A percentile compares a stretch with the other conserved stretches of the same genome.
Conservation (phyloP, 495 filamentous ascomycete genomes). For the Trichoderma erinaceum region DNA sequence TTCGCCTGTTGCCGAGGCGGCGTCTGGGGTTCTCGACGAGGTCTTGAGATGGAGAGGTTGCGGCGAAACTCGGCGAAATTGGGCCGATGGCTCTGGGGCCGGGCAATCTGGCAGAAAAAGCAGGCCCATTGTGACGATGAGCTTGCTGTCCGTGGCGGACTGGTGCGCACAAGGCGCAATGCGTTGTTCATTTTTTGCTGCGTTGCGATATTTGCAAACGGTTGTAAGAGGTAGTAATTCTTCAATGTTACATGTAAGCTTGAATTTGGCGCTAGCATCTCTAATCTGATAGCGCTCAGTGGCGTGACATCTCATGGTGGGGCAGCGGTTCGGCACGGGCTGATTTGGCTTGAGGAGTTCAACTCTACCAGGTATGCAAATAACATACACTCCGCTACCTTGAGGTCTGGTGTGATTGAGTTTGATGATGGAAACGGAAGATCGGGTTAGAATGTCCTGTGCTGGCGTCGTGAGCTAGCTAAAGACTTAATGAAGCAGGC, state of each 20-base stretch:
- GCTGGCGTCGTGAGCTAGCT: no score
- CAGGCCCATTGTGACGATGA: slow-evolving; percentile 17
- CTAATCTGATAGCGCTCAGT: background rate
- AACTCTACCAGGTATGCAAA: background rate
- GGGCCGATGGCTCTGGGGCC: slow-evolving; percentile 17
- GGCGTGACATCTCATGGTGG: slow-evolving; percentile 10
- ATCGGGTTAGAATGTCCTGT: no score
- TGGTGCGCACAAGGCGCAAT: background rate
- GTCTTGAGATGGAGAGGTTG: slow-evolving; percentile 19
- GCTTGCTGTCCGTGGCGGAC: background rate
- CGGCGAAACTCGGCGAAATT: slow-evolving; percentile 13
- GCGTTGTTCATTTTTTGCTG: background rate
- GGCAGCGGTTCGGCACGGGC: slow-evolving; percentile 4
- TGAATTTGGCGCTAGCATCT: background rate
- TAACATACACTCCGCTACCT: background rate
- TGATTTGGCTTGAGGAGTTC: background rate
- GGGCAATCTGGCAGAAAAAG: slow-evolving; percentile 21
- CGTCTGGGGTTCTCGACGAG: slow-evolving; percentile 16
- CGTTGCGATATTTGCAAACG: background rate
- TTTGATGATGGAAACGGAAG: background rate
- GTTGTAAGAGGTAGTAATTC: background rate
- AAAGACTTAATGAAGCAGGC: no score
- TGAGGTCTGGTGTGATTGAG: no score
- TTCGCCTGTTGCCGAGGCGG: slow-evolving; percentile 21
- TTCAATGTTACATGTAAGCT: background rate